Evolutionary conservation across 352 stramenopile species (phyloP), one percentile per base, ranked within the genome.

Genomic region (Pythium myriotylum): DNA sequence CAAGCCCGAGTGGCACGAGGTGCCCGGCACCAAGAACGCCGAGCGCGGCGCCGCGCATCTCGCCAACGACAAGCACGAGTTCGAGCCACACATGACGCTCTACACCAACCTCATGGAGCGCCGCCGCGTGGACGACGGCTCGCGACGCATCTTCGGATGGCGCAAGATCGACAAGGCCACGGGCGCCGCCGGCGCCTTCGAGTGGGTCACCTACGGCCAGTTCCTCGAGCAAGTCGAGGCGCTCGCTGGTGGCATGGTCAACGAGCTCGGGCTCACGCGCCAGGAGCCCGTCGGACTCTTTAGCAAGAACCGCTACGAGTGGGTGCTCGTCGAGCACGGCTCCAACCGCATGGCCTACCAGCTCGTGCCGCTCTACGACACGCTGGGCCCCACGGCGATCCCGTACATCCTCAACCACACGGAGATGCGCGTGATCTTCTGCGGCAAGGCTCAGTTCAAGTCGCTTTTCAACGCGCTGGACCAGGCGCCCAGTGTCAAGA

Each of bases 281-380:
- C 62, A 72, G 16, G 80, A 81, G 41, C 73, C 84, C 24, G 72
- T 92, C 29, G 83, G 83, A 4, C 42, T 90, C n/a, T 90, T 92
- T 66, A 71, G 60, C 59, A 88, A 87, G 68, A 91, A 90, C 70
- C 61, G 81, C 29, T 84, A 84, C 60, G 73, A 90, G 53, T 92
- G 83, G 83, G 69, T 77, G 7, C 59, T 88, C 4, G 77, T 86
- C 1, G 84, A 92, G 62, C 80, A 86, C 59, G 68, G 55, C 24
- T 73, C 67, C 57, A 88, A 83, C 53, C 84, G 84, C 68, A 89
- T 88, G 78, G 59, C 73, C 37, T 91, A 86, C 68, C 66, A 79
- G n/a, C 65, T 90, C 23, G 79, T 90, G 55, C 83, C 83, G 45
- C 72, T 94, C n/a, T 94, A 93, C 67, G 84, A 95, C 60, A 95